A percentile compares a stretch with the other conserved stretches of the same genome.
Conservation (phyloP, 495 filamentous ascomycete species). For the Penicillium cinerascens region DNA sequence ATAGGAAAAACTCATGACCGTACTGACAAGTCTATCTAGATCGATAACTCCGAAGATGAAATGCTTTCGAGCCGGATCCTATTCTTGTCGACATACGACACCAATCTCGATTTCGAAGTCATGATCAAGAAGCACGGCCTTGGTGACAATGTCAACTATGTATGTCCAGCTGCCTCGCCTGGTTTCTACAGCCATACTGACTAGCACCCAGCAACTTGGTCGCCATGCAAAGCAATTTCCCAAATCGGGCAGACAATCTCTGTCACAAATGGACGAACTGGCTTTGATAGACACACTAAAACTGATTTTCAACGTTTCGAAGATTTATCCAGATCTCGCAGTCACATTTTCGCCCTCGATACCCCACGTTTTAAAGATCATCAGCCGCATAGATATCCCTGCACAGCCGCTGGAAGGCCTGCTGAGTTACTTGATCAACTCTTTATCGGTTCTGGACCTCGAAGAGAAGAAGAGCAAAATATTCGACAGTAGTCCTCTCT, state of each 20-base stretch:
- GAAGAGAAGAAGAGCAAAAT: constrained; percentile 41
- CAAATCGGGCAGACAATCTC: constrained; percentile 36
- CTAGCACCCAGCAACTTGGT: constrained; percentile 53
- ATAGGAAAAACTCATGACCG: not conserved
- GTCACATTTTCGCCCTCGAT: constrained; percentile 63
- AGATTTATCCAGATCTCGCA: constrained; percentile 60
- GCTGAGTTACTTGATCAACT: constrained; percentile 67
- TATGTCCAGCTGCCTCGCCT: constrained; percentile 21
- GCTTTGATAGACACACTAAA: constrained; percentile 83
- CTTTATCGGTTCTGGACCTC: constrained; percentile 74
- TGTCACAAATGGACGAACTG: constrained; percentile 67
- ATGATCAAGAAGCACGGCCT: constrained; percentile 70
- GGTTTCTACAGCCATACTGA: constrained; percentile 7
- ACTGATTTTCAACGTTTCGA: constrained; percentile 81
- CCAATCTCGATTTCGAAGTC: constrained; percentile 61
- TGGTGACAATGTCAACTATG: constrained; percentile 63
- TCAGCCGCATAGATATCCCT: constrained; percentile 55
- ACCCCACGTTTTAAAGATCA: constrained; percentile 67
- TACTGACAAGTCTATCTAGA: constrained; percentile 30
- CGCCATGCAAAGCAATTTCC: constrained; percentile 64
- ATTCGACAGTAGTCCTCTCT: constrained; percentile 50
- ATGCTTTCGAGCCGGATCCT: constrained; percentile 80
- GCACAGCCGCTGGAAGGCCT: constrained; percentile 57
- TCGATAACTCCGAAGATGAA: constrained; percentile 78
- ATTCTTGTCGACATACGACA: constrained; percentile 82